A percentile compares a stretch with the other conserved stretches of the same genome.
phyloP scores from a whole-genome alignment of 129 eudicot genomes.

The Oenanthe sinensis region DNA sequence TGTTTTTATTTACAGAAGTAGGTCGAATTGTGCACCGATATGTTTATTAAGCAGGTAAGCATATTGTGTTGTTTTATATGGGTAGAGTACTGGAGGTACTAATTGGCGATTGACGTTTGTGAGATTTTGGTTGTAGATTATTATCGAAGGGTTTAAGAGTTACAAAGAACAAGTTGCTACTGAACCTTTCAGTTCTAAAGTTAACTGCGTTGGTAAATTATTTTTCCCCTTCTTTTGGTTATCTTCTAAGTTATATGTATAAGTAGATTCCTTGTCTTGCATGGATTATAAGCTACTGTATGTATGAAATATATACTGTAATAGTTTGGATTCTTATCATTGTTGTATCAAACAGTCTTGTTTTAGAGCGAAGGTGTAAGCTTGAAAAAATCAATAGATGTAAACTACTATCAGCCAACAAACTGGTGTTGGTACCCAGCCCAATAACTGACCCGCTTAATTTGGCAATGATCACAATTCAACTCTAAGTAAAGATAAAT shows the following conservation, averaged over 20 bases:
- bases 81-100: neutral
- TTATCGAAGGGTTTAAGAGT: constrained; percentile 97
- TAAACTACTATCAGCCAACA: neutral
- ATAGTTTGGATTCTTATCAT: neutral
- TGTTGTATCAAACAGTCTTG: neutral
- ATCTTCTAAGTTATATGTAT: neutral
- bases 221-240: neutral
- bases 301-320: neutral
- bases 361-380: too few relatives aligned
- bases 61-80: neutral
- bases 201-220: constrained; percentile 83
- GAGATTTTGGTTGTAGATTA: constrained; percentile 41
- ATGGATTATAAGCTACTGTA: neutral
- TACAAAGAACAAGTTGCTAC: constrained; percentile 89
- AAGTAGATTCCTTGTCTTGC: neutral
- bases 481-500: neutral
- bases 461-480: neutral
- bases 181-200: constrained; percentile 87
- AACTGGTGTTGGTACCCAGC: neutral
- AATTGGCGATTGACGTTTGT: neutral
- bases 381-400: too few relatives aligned
- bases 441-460: neutral
- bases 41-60: constrained; percentile 85
- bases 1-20: constrained; percentile 3
- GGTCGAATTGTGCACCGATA: constrained; percentile 23